Conservation (phyloP, 805 yeast genomes). For the Jamesozyma spencerorum region DNA sequence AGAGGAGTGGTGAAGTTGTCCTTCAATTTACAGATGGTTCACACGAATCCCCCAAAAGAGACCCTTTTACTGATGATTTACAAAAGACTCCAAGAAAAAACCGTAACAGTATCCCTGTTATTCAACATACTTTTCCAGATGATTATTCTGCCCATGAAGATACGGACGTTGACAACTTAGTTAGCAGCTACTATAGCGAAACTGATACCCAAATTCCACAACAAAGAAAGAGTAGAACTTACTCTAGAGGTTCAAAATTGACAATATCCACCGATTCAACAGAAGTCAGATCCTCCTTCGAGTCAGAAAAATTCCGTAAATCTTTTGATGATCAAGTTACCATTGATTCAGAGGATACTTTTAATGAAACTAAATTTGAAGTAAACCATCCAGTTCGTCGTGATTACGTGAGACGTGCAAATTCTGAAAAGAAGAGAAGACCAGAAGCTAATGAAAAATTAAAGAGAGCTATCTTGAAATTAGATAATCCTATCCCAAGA, state of each 20-base stretch:
- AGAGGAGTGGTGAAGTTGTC: conserved; percentile 44
- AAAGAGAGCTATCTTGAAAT: conserved; percentile 62
- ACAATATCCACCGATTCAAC: conserved; percentile 21
- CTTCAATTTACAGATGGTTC: conserved; percentile 35
- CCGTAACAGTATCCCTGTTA: conserved; percentile 5
- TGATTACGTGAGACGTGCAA: conserved; percentile 42
- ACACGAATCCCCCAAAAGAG: background rate
- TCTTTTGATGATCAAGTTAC: conserved; percentile 36
- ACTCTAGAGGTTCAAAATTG: conserved; percentile 15
- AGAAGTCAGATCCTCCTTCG: conserved; percentile 18
- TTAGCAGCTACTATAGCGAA: conserved; percentile 16
- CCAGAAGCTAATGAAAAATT: conserved; percentile 31
- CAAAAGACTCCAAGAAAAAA: conserved; percentile 7
- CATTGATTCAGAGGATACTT: conserved; percentile 26
- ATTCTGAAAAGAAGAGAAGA: conserved; percentile 60
- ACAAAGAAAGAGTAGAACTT: conserved; percentile 9
- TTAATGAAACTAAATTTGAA: conserved; percentile 31
- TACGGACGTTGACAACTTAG: background rate
- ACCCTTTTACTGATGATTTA: conserved; percentile 6
- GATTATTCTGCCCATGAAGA: conserved; percentile 29
- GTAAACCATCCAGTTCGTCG: conserved; percentile 29
- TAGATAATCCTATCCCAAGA: conserved; percentile 91
- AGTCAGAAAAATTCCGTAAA: conserved; percentile 40
- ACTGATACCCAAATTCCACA: conserved; percentile 7
- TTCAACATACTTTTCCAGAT: conserved; percentile 10